These are phyloP conservation scores for Boeremia lycopersici DNA, from an alignment of 2,329 filamentous ascomycete species.

Conservation along the genomic window DNA sequence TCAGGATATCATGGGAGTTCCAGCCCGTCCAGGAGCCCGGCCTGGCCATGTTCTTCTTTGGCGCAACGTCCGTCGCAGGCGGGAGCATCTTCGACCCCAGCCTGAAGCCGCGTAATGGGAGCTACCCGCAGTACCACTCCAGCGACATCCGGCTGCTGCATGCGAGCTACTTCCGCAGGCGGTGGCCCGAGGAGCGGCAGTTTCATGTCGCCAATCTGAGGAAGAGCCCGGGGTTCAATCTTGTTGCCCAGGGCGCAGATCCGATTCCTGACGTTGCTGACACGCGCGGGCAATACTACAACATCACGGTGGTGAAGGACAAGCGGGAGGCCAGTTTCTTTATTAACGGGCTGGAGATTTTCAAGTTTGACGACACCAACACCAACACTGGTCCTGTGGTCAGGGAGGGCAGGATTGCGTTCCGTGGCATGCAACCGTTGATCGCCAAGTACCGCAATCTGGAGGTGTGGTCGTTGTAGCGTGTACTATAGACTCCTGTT, in stretches of 20 bases:
- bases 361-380: constrained; percentile 36
- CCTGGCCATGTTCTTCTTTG: constrained; percentile 46
- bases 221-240: constrained; percentile 41
- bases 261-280: constrained; percentile 38
- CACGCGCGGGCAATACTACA: constrained; percentile 38
- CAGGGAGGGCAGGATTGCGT: constrained; percentile 34
- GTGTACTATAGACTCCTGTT: too few relatives aligned
- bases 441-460: constrained; percentile 39
- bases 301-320: constrained; percentile 41
- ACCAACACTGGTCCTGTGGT: constrained; percentile 35
- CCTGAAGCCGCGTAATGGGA: constrained; percentile 35
- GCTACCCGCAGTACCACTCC: constrained; percentile 33
- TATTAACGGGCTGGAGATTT: constrained; percentile 37
- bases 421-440: constrained; percentile 42
- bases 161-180: constrained; percentile 27
- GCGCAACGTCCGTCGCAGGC: constrained; percentile 32
- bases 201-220: constrained; percentile 40
- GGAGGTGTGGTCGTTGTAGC: constrained; percentile 40
- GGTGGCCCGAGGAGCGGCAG: constrained; percentile 35
- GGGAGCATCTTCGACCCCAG: constrained; percentile 38
- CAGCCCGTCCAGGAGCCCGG: constrained; percentile 39
- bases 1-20: constrained; percentile 45
- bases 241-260: constrained; percentile 38
- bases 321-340: constrained; percentile 34
- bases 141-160: constrained; percentile 27